phyloP scores from a whole-genome alignment of 1,284 basidiomycete species.

The Austroboletus sp. region DNA sequence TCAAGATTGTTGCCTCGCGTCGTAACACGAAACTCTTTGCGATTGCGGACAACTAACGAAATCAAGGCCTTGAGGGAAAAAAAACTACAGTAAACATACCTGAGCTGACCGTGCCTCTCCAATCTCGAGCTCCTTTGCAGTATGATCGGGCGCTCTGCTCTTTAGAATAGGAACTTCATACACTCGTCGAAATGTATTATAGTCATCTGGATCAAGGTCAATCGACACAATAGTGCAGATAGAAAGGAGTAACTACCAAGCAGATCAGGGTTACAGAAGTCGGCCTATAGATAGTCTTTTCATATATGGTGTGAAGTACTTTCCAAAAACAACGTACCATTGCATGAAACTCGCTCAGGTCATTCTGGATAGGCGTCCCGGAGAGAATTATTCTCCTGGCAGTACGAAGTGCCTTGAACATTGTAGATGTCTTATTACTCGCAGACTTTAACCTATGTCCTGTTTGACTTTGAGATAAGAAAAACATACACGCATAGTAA shows the following conservation, averaged over 20 bases:
- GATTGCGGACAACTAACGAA: slow-evolving; percentile 61
- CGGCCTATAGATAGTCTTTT: slow-evolving; percentile 46
- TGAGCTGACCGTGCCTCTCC: slow-evolving; percentile 71
- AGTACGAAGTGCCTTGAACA: slow-evolving; percentile 78
- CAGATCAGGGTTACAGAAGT: slow-evolving; percentile 90
- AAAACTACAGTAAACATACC: slow-evolving; percentile 36
- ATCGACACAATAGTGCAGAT: background rate
- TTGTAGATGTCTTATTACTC: slow-evolving; percentile 83
- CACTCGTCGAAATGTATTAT: slow-evolving; percentile 66
- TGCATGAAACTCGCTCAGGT: slow-evolving; percentile 89
- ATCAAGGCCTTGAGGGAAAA: background rate
- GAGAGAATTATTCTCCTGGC: slow-evolving; percentile 81
- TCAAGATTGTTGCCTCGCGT: slow-evolving; percentile 76
- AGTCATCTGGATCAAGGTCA: slow-evolving; percentile 47
- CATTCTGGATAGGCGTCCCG: slow-evolving; percentile 96
- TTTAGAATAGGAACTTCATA: slow-evolving; percentile 89
- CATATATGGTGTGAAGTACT: background rate
- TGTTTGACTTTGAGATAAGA: slow-evolving; percentile 24
- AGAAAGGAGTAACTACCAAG: slow-evolving; percentile 49
- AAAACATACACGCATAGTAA: background rate
- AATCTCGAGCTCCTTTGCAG: slow-evolving; percentile 62
- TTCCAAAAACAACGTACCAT: slow-evolving; percentile 56
- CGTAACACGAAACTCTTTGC: slow-evolving; percentile 86
- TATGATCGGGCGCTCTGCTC: slow-evolving; percentile 74
- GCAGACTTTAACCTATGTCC: slow-evolving; percentile 93